These are phyloP conservation scores for Globisporangium spiculum DNA, from an alignment of 352 stramenopile genomes.

Conservation along the genomic window DNA sequence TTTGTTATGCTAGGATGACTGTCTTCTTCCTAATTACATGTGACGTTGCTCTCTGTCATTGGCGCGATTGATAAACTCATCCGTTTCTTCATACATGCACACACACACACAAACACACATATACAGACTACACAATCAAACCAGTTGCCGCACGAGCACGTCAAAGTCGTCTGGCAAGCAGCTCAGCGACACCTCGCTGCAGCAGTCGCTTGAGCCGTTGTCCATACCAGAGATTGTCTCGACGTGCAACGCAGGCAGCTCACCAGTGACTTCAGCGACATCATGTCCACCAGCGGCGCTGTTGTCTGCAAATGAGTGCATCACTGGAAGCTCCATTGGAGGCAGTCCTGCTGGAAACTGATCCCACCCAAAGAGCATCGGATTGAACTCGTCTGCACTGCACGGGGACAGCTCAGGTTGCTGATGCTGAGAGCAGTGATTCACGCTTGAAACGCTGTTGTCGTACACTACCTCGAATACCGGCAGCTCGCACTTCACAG, in stretches of 20 bases:
- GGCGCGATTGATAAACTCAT: neutral
- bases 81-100: neutral
- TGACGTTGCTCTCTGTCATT: neutral
- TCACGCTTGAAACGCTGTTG: neutral
- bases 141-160: conserved; percentile 7
- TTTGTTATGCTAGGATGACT: neutral
- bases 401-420: neutral
- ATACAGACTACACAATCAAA: neutral
- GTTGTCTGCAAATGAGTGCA: conserved; percentile 5
- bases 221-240: conserved; percentile 3
- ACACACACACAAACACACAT: neutral
- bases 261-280: neutral
- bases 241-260: neutral
- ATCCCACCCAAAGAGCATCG: conserved; percentile 8
- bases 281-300: neutral
- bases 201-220: neutral
- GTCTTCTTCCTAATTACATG: neutral
- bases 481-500: conserved; percentile 8
- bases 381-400: neutral
- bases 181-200: neutral
- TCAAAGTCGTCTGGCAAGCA: conserved; percentile 11
- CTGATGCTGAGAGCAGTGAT: neutral
- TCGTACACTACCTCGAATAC: conserved; percentile 3
- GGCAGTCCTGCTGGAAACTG: conserved; percentile 3
- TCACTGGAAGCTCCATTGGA: neutral